Evolutionary conservation across 306 rosid species (phyloP), one percentile per base, ranked within the genome.

Genomic region (Cicer bijugum): DNA sequence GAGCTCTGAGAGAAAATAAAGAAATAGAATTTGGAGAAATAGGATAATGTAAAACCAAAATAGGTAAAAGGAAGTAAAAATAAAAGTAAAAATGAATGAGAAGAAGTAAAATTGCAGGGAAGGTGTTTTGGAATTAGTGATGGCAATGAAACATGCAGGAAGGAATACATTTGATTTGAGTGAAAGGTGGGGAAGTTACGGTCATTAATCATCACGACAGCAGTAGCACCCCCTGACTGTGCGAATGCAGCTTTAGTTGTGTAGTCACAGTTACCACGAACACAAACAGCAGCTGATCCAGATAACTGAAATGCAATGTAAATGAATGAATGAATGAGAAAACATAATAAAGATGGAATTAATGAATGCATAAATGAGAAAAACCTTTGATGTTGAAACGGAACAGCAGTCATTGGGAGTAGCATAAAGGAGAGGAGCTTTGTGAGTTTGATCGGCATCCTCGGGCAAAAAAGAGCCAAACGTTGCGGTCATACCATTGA

Each of bases 211-310:
- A 95, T 84, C 86, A 95, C 52, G 47, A 89, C 45, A 38, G 79
- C 92, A 33, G 69, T 71, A 75, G 97, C 99, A 69, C 97, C 97
- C 70, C 74, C 89, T 1, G 87, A 81, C 75, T 90, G 86, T 55
- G 92, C 97, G 35, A 80, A 38, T 63, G 67, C 59, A 28, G 97
- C 99, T 84, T 95, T 95, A 37, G 44, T 47, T 8, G 90, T 66
- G 85, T 87, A 95, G 85, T 95, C 99, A 75, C 99, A 95, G 28
- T 28, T 86, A 70, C 99, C 99, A 17, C 99, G 97, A 9, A 7
- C 47, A 10, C 92, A 78, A 78, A 95, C 50, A 84, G 85, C 89
- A 83, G 86, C 75, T 55, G 91, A 82, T 20, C 97, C 90, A 71
- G 89, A 85, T 82, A 91, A 69, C 97, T 95, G 82, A 76, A 82